phyloP scores from a whole-genome alignment of 129 eudicot genomes.

The Flaveria sonorensis region DNA sequence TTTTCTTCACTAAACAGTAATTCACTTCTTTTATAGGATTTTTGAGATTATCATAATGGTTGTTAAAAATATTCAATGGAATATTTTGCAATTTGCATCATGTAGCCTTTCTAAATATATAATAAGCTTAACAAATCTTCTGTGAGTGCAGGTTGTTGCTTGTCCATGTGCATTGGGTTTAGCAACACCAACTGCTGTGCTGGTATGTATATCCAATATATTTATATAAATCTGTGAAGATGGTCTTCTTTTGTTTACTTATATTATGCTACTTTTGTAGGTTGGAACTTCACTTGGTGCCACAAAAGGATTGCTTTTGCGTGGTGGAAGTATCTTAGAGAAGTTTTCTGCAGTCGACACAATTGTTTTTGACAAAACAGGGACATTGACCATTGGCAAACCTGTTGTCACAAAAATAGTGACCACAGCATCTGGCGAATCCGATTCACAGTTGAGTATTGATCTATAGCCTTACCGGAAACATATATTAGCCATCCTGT shows the following conservation, averaged over 20 bases:
- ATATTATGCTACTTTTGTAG: slow-evolving; percentile 33
- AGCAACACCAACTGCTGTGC: slow-evolving; percentile 99
- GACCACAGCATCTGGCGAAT: slow-evolving; percentile 38
- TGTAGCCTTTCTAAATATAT: neutral
- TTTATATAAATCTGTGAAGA: neutral
- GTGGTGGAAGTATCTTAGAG: slow-evolving; percentile 96
- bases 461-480: slow-evolving; percentile 7
- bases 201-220: slow-evolving; percentile 52
- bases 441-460: slow-evolving; percentile 51
- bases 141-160: slow-evolving; percentile 75
- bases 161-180: slow-evolving; percentile 99
- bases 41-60: slow-evolving; percentile 14
- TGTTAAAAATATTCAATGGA: neutral
- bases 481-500: neutral
- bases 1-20: neutral
- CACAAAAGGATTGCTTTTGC: slow-evolving; percentile 89
- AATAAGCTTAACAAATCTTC: slow-evolving; percentile 17
- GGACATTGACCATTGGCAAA: slow-evolving; percentile 89
- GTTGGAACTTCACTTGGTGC: slow-evolving; percentile 99
- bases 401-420: slow-evolving; percentile 87
- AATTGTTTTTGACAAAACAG: slow-evolving; percentile 95
- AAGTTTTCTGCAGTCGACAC: slow-evolving; percentile 78
- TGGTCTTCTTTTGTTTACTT: neutral
- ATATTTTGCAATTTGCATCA: neutral
- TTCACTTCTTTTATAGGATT: neutral